These are phyloP conservation scores for Sphenostylis stenocarpa DNA, from an alignment of 306 rosid species.

Conservation along the genomic window DNA sequence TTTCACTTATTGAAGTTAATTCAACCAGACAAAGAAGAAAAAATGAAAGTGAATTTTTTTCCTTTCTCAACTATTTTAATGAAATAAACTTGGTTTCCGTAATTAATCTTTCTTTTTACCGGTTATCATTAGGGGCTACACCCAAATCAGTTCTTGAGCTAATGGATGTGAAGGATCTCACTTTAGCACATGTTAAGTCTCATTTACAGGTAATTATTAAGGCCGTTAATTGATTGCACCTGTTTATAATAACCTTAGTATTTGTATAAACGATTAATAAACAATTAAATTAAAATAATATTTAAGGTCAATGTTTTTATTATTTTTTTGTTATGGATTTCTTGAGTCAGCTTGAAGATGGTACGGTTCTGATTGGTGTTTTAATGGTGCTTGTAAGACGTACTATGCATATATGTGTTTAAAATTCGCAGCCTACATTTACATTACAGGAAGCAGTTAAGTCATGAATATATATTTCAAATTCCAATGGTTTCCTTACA, in stretches of 20 bases:
- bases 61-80: background rate
- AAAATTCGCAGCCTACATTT: constrained; percentile 34
- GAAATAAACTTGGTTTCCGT: background rate
- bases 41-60: constrained; percentile 15
- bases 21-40: background rate
- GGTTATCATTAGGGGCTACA: constrained; percentile 71
- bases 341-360: constrained; percentile 21
- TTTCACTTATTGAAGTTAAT: constrained; percentile 12
- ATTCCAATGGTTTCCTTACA: constrained; percentile 60
- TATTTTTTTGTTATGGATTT: constrained; percentile 1
- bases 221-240: constrained; percentile 1
- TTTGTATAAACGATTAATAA: background rate
- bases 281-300: background rate
- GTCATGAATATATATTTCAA: constrained; percentile 44
- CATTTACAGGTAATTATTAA: constrained; percentile 80
- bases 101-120: constrained; percentile 8
- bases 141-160: constrained; percentile 99
- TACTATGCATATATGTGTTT: constrained; percentile 8
- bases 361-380: constrained; percentile 38
- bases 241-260: background rate
- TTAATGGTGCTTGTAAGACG: constrained; percentile 18
- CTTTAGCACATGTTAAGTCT: constrained; percentile 98
- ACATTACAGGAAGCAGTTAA: constrained; percentile 48
- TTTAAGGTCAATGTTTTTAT: background rate
- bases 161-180: constrained; percentile 99